Evolutionary conservation across 345 rosid species (phyloP).

Genomic region (Sisymbrium irio): DNA sequence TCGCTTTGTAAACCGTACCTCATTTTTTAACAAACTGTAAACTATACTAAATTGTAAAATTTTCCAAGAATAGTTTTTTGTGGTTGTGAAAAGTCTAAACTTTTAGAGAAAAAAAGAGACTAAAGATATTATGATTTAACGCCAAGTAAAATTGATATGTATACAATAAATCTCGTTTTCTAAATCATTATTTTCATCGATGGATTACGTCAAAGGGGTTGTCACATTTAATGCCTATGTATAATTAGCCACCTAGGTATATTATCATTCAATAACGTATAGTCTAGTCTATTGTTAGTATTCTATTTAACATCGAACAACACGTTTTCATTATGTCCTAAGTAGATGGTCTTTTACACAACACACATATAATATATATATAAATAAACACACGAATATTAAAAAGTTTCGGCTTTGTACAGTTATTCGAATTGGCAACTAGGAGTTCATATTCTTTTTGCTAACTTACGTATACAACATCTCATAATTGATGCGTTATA

Average conservation of each 20-base stretch:
- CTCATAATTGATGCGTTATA: background rate
- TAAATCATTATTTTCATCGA: background rate
- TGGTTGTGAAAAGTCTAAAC: no score
- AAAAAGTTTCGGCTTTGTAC: conserved; percentile 20
- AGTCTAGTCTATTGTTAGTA: background rate
- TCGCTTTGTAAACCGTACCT: no score
- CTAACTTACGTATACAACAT: conserved; percentile 17
- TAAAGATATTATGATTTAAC: no score
- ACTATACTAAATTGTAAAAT: no score
- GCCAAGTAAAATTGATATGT: no score
- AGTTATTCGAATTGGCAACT: conserved; percentile 33
- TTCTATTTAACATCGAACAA: conserved; percentile 2
- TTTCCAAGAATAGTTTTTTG: no score
- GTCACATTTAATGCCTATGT: background rate
- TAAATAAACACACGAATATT: conserved; percentile 5
- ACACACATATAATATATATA: background rate
- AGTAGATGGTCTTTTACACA: conserved; percentile 7
- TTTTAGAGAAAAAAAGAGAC: no score
- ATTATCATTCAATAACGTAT: background rate
- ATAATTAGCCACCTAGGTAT: background rate
- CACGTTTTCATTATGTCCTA: conserved; percentile 6
- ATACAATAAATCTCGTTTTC: background rate
- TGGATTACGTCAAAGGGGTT: background rate
- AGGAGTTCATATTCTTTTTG: conserved; percentile 32
- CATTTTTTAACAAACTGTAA: no score